Percentiles rank a stretch among this genome's conserved stretches.
These are phyloP conservation scores for Setaria italica DNA, from an alignment of 202 grass and related monocot genomes.

Conservation along the genomic window DNA sequence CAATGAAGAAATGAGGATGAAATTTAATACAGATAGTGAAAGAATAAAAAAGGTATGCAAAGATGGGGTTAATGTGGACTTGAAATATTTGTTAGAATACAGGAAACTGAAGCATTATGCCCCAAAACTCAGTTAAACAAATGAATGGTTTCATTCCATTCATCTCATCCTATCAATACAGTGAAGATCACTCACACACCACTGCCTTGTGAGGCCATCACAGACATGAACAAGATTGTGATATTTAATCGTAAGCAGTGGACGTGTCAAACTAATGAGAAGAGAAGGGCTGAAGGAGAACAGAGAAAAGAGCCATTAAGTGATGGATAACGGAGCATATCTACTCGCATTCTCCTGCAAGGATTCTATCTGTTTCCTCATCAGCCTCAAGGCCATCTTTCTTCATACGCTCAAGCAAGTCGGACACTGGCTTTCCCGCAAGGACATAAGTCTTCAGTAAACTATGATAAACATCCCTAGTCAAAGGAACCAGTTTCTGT, in stretches of 20 bases:
- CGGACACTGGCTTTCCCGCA: constrained; percentile 40
- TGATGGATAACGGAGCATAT: not conserved
- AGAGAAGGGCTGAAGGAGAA: not conserved
- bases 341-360: constrained; percentile 47
- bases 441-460: constrained; percentile 57
- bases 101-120: not conserved
- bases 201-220: not conserved
- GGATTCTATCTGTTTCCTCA: constrained; percentile 57
- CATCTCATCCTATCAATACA: constrained; percentile 16
- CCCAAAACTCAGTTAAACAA: not conserved
- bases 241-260: not conserved
- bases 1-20: not conserved
- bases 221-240: not conserved
- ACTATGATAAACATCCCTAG: constrained; percentile 58
- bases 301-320: not conserved
- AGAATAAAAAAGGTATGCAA: not conserved
- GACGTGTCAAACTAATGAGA: not conserved
- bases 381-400: constrained; percentile 62
- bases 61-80: not conserved
- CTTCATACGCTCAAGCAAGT: constrained; percentile 63
- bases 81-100: not conserved
- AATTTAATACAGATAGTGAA: not conserved
- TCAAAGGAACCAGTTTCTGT: constrained; percentile 46
- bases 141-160: constrained; percentile 27
- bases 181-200: not conserved